Evolutionary conservation across 352 stramenopile species (phyloP).

Genomic region (Phytophthora lateralis): DNA sequence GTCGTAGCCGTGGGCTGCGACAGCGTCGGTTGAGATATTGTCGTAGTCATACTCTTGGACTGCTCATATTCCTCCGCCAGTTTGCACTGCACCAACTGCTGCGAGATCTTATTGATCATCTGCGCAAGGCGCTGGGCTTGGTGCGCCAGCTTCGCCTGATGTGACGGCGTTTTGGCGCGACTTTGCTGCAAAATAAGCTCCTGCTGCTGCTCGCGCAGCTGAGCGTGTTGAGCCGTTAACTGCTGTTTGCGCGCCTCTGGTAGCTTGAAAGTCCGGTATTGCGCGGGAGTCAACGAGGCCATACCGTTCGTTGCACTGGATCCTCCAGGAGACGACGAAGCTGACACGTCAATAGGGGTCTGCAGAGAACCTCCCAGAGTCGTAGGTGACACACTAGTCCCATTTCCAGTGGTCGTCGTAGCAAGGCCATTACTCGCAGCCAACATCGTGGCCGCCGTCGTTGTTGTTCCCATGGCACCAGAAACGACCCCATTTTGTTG

Average conservation of each 20-base stretch:
- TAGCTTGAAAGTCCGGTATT: constrained; percentile 82
- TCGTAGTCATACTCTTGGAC: constrained; percentile 51
- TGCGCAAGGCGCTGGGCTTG: constrained; percentile 77
- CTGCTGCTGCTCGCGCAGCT: constrained; percentile 79
- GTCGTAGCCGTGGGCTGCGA: constrained; percentile 31
- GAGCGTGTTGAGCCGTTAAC: constrained; percentile 70
- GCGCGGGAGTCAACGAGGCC: constrained; percentile 60
- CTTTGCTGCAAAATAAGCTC: constrained; percentile 80
- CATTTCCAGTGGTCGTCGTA: constrained; percentile 1
- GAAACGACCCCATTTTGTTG: constrained; percentile 22
- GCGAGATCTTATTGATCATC: constrained; percentile 88
- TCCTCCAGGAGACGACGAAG: constrained; percentile 31
- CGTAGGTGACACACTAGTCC: constrained; percentile 25
- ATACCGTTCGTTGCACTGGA: constrained; percentile 25
- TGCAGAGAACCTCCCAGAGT: constrained; percentile 41
- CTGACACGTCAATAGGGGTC: constrained; percentile 59
- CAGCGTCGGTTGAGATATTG: constrained; percentile 26
- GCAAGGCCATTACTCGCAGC: constrained; percentile 15
- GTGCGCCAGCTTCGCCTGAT: constrained; percentile 76
- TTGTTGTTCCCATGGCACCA: constrained; percentile 8
- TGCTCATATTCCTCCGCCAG: constrained; percentile 82
- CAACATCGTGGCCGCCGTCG: constrained; percentile 8
- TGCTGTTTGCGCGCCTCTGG: constrained; percentile 68
- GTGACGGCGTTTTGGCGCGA: constrained; percentile 67
- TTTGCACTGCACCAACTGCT: constrained; percentile 86